Percentiles rank a stretch among this genome's conserved stretches.
phyloP scores from a whole-genome alignment of 1,139 yeast genomes.

The Hyphopichia buzzinii region DNA sequence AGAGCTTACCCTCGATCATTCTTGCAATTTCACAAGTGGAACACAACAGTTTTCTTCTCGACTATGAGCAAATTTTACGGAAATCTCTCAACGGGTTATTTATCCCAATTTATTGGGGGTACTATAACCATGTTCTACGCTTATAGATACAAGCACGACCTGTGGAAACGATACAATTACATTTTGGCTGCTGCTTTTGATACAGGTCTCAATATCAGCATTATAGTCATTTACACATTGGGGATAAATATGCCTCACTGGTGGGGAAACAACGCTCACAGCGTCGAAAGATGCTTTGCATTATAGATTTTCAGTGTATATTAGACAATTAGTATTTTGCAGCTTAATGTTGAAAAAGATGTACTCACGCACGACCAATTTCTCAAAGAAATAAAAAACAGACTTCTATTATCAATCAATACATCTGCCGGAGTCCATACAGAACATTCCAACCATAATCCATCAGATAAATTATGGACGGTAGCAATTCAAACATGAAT shows the following conservation, averaged over 20 bases:
- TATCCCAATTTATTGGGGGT: conserved; percentile 47
- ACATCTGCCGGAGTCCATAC: no score
- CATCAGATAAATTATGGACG: no score
- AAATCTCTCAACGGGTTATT: conserved; percentile 48
- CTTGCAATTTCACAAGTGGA: conserved; percentile 37
- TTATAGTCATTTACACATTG: conserved; percentile 34
- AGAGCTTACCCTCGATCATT: conserved; percentile 13
- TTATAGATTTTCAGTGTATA: no score
- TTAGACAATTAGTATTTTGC: no score
- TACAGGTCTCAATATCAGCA: conserved; percentile 46
- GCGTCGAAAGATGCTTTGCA: conserved; percentile 45
- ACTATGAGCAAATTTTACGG: conserved; percentile 49
- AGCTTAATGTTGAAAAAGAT: no score
- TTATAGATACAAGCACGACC: conserved; percentile 29
- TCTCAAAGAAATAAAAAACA: no score
- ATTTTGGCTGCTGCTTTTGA: conserved; percentile 50
- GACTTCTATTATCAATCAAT: no score
- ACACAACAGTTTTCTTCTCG: conserved; percentile 49
- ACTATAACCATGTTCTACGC: conserved; percentile 46
- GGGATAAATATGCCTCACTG: conserved; percentile 40
- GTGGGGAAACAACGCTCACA: conserved; percentile 47
- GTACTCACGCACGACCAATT: no score
- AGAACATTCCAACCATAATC: no score
- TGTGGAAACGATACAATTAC: conserved; percentile 46
- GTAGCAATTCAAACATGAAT: neutral